Evolutionary conservation across 2,329 filamentous ascomycete species (phyloP), one percentile per base, ranked within the genome.

Genomic region (Herpotrichia juniperi): DNA sequence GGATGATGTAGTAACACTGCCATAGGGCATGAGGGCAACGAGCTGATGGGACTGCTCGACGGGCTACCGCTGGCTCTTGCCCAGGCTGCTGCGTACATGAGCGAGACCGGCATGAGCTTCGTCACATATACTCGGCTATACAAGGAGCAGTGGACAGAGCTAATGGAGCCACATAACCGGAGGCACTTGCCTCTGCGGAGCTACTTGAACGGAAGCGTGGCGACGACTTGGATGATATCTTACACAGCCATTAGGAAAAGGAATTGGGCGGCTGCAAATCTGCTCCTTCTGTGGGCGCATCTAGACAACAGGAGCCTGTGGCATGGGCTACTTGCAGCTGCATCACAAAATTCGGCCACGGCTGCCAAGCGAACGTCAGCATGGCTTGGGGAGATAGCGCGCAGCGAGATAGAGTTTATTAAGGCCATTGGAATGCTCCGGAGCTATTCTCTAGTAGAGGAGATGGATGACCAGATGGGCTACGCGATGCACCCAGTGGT

Each of bases 151-250:
- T 62, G 58, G 58, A 56, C 48, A 48, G 47, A 53, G 9, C 50
- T 62, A 11, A 55, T 58, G 55, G 51, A 51, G 28, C 39, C 45
- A 24, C 24, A 48, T 19, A 47, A 53, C 25, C 31, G 32, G 26
- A 46, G 24, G 24, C 12, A 46, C 22, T 14, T 17, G 26, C 53
- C 44, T 28, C 56, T 59, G 26, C 46, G 37, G 22, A 48, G 53
- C 39, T 62, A 62, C 40, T 12, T 21, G 14, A 49, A 60, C 28
- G 39, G 58, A 25, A 61, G 54, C 37, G 40, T 62, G 7, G 46
- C 28, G 43, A 61, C 48, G n/a, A 62, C 58, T n/a, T 62, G 58
- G 58, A 53, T 34, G 19, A 50, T 59, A 10, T 62, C 53, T 11
- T 61, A 47, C 50, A 46, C 39, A 16, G 52, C 54, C 28, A 56